Evolutionary conservation across 2,329 filamentous ascomycete species (phyloP).

Genomic region (Nothopassalora personata): DNA sequence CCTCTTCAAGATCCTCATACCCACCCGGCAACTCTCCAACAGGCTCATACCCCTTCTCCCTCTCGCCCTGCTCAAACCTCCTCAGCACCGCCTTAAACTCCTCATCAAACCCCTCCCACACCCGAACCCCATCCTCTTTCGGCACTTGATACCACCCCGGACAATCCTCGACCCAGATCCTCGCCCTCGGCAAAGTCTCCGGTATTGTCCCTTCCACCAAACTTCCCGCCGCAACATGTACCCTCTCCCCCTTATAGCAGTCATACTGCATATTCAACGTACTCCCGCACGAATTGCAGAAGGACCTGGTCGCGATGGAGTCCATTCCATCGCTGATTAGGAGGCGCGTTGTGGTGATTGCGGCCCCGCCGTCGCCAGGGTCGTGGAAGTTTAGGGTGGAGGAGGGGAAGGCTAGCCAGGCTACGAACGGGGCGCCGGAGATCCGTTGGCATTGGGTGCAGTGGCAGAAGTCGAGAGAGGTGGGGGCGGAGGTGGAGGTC

Average conservation of each 20-base stretch:
- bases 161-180: conserved; percentile 13
- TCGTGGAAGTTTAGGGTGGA: conserved; percentile 9
- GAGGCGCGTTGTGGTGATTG: conserved; percentile 6
- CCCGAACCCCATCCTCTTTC: conserved; percentile 13
- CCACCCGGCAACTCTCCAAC: neutral
- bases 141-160: conserved; percentile 17
- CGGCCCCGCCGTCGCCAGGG: neutral
- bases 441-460: conserved; percentile 21
- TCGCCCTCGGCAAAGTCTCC: conserved; percentile 8
- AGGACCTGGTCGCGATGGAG: conserved; percentile 11
- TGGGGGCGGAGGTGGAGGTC: conserved; percentile 7
- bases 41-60: neutral
- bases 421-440: conserved; percentile 19
- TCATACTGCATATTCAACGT: conserved; percentile 19
- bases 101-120: conserved; percentile 16
- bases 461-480: conserved; percentile 21
- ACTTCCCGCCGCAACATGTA: conserved; percentile 16
- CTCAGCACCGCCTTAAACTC: conserved; percentile 3
- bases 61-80: neutral
- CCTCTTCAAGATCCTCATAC: neutral
- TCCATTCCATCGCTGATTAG: conserved; percentile 3
- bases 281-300: conserved; percentile 15
- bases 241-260: conserved; percentile 15
- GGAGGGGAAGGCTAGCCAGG: conserved; percentile 17
- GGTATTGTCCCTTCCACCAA: conserved; percentile 2